Evolutionary conservation across 73 alveolate genomes (phyloP), one percentile per base, ranked within the genome.

Genomic region (Durusdinium trenchii): DNA sequence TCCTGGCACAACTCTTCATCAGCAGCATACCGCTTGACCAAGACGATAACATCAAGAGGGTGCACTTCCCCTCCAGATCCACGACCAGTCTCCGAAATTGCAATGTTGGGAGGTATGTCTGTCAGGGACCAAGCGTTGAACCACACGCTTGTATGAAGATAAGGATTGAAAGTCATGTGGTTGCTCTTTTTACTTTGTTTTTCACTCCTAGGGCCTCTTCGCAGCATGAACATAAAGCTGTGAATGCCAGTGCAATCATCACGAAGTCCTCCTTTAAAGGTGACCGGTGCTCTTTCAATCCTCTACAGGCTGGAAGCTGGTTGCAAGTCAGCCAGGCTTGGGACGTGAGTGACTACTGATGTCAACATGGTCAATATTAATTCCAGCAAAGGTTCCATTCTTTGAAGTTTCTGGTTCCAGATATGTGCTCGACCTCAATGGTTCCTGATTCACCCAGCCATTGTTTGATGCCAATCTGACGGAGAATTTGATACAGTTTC

Each of bases 81-180:
- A 43, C 67, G 62, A 43, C 90, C 90, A 2, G 90, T 46, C 32
- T 16, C 62, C 30, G 67, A 10, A 6, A 79, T 36, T 6, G 30
- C 67, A 6, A 79, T 32, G 67, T 79, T 79, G 69, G 32, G 90
- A 20, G 90, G 90, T 46, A 79, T 62, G n/a, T 79, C 90, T 79
- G 54, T 40, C 90, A 79, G 90, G 69, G 69, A 6, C 28, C n/a
- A 18, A 16, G 28, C 6, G n/a, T 12, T 38, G 61, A 20, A 26
- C 50, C 51, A 32, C 83, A 71, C 32, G 76, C 7, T 3, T 62
- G 36, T 62, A 20, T 6, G 76, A 62, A n/a, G 14, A 23, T 9
- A 42, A 38, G 14, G 12, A 76, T 40, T 42, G 86, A 14, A 14
- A 42, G 54, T 30, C n/a, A n/a, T n/a, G n/a, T n/a, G n/a, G n/a